Conservation (phyloP, 208 protist genomes). For the Leishmania martiniquensis region DNA sequence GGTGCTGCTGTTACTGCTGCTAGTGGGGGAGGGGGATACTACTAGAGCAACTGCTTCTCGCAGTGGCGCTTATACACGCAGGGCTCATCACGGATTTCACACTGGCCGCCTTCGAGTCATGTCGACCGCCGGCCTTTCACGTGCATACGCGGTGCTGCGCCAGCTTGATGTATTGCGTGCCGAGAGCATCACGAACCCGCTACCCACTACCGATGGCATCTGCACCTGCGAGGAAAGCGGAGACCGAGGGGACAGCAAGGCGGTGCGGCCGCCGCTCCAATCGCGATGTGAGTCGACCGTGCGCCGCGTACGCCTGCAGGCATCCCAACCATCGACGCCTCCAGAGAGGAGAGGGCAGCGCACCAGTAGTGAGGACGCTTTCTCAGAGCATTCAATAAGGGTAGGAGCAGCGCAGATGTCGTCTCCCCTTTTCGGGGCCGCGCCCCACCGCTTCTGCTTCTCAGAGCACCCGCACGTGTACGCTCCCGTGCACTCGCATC, state of each 20-base stretch:
- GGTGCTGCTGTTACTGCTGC: neutral
- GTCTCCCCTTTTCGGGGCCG: neutral
- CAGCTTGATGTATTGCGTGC: conserved; percentile 62
- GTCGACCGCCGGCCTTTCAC: conserved; percentile 48
- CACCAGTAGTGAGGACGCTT: neutral
- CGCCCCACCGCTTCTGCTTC: neutral
- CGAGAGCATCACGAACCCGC: conserved; percentile 46
- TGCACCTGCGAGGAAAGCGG: neutral
- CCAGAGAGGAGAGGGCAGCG: neutral
- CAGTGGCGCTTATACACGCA: neutral
- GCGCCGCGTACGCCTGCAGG: neutral
- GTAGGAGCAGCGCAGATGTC: neutral
- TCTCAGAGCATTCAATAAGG: neutral
- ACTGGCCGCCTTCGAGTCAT: neutral
- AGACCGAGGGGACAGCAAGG: neutral
- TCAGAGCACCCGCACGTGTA: neutral
- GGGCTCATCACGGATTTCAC: neutral
- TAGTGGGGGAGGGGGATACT: neutral
- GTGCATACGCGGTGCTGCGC: conserved; percentile 70
- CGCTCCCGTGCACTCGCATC: neutral
- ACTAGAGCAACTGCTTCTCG: no score
- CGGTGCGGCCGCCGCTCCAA: neutral
- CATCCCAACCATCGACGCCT: neutral
- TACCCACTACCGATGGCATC: conserved; percentile 9
- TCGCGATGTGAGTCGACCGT: neutral